Base-by-base conservation (phyloP, 1,139 yeast species). In the Pichia sp. region DNA sequence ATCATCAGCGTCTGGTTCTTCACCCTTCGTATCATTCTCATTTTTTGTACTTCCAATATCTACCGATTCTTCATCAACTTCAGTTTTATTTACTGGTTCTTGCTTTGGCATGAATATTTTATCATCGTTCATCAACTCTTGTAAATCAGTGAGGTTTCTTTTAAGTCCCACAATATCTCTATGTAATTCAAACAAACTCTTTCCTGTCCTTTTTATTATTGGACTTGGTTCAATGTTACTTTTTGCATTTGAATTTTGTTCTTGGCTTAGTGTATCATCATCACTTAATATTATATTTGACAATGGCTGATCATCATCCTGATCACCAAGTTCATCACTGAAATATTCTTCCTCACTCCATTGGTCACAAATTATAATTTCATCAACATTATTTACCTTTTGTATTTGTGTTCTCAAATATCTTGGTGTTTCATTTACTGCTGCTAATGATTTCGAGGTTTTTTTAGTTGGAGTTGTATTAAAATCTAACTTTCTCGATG, bases 121-220 rank as follows among this genome's bases (percentile, higher is more conserved):
- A 5, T 35, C 24, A 20, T 35, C 38, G 3, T 11, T 54, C 13
- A 41, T 22, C 9, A 41, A 39, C 27, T 39, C 52, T 32, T 50
- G 52, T 16, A 49, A 39, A 34, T 48, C 55, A 9, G 55, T 45
- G 8, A 54, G 43, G 9, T 53, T 53, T 36, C 60, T 59, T 39
- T 62, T 60, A 9, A 70, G 51, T 22, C 59, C 55, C 32, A 57
- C 54, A 23, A 65, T 58, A 40, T 69, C 74, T 29, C 62, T 58
- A 50, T 63, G 65, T 40, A 71, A 60, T 36, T 66, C 67, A 18
- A 66, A 67, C 7, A 71, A 55, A 61, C 49, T 66, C 61, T 22
- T 58, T 45, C 43, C 55, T 47, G 16, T 45, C 45, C 30, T 44
- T 15, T 53, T 54, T 5, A 64, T 51, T 8, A 64, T 48, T 1